phyloP scores from a whole-genome alignment of 441 rosid species.

The Theobroma grandiflorum region DNA sequence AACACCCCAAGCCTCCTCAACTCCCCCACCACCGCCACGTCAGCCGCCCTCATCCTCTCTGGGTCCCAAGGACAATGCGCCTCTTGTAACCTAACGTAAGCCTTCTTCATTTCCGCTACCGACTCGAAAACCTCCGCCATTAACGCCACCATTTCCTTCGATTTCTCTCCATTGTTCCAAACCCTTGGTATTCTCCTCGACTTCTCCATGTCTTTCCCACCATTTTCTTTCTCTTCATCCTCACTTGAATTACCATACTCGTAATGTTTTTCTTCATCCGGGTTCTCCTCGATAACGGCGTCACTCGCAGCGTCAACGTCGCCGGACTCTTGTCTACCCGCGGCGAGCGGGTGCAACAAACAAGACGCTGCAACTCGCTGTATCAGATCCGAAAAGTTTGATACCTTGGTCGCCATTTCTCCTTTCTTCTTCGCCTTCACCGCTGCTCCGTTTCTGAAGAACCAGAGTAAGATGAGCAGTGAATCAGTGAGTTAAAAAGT shows the following conservation, averaged over 20 bases:
- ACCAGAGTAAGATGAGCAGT: background rate
- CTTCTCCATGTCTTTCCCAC: slow-evolving; percentile 28
- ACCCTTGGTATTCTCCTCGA: slow-evolving; percentile 26
- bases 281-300: slow-evolving; percentile 37
- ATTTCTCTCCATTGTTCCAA: slow-evolving; percentile 45
- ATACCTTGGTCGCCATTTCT: slow-evolving; percentile 75
- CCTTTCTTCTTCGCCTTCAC: slow-evolving; percentile 56
- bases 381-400: slow-evolving; percentile 87
- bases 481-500: background rate
- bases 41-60: slow-evolving; percentile 86
- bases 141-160: slow-evolving; percentile 67
- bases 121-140: slow-evolving; percentile 85
- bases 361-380: slow-evolving; percentile 92
- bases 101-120: slow-evolving; percentile 74
- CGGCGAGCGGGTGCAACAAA: slow-evolving; percentile 83
- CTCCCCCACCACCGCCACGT: slow-evolving; percentile 82
- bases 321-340: slow-evolving; percentile 55
- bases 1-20: slow-evolving; percentile 71
- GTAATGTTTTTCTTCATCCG: slow-evolving; percentile 35
- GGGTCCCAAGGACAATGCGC: slow-evolving; percentile 98
- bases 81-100: slow-evolving; percentile 78
- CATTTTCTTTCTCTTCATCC: slow-evolving; percentile 40
- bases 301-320: slow-evolving; percentile 31
- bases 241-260: slow-evolving; percentile 36
- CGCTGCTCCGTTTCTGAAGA: slow-evolving; percentile 39